Evolutionary conservation across 1,284 basidiomycete genomes (phyloP).

Genomic region (Melampsora americana): DNA sequence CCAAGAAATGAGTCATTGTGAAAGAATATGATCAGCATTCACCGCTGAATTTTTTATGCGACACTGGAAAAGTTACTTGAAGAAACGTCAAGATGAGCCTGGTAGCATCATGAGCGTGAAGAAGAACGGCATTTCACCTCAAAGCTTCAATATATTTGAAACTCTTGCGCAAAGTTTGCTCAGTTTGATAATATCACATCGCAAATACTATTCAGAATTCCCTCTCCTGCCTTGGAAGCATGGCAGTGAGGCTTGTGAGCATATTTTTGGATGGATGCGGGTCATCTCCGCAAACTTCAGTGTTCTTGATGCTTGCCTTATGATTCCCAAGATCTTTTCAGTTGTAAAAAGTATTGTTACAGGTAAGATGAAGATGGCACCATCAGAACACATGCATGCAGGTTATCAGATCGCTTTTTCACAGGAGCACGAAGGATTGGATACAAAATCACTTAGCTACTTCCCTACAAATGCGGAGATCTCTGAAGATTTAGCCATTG

Average conservation of each 20-base stretch:
- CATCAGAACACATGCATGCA: constrained; percentile 10
- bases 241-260: not conserved
- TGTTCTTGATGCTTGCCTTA: not conserved
- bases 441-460: not conserved
- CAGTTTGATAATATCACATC: constrained; percentile 7
- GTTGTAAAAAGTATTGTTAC: constrained; percentile 5
- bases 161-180: not conserved
- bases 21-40: constrained; percentile 12
- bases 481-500: not conserved
- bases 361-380: constrained; percentile 14
- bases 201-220: constrained; percentile 9
- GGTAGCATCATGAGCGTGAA: constrained; percentile 1
- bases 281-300: too few relatives aligned
- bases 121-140: constrained; percentile 8
- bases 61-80: not conserved
- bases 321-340: constrained; percentile 10
- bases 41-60: constrained; percentile 2
- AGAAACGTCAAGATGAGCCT: not conserved
- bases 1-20: constrained; percentile 1
- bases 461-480: not conserved
- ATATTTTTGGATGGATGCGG: too few relatives aligned
- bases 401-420: not conserved
- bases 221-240: constrained; percentile 18
- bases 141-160: constrained; percentile 3
- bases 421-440: too few relatives aligned